These are phyloP conservation scores for Sonneratia alba DNA, from an alignment of 345 rosid species.

Conservation along the genomic window DNA sequence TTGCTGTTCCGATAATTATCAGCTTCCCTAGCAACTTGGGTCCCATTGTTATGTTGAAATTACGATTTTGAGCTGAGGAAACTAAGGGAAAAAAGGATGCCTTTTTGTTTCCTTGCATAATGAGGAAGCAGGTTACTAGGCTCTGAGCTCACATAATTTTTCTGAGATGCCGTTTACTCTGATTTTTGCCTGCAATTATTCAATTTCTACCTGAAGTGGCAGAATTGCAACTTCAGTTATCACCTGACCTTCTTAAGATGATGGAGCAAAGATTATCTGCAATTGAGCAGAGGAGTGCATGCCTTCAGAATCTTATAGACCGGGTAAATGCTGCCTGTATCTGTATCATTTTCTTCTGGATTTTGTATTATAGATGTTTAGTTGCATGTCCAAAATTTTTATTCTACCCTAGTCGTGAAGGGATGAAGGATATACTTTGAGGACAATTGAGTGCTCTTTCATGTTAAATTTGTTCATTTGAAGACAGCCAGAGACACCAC, in stretches of 20 bases:
- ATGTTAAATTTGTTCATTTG: conserved; percentile 18
- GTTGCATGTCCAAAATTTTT: background rate
- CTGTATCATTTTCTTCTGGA: background rate
- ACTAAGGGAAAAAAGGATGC: background rate
- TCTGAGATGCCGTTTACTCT: background rate
- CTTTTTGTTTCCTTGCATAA: background rate
- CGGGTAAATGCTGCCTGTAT: conserved; percentile 28
- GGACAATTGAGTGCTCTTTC: conserved; percentile 5
- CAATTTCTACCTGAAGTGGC: conserved; percentile 4
- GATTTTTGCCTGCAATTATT: background rate
- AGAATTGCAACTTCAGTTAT: conserved; percentile 50
- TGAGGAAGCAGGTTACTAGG: background rate
- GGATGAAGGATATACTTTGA: background rate
- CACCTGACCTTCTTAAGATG: conserved; percentile 60
- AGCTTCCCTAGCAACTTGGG: background rate
- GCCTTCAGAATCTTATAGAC: conserved; percentile 54
- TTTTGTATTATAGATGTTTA: background rate
- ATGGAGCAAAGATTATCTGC: conserved; percentile 70
- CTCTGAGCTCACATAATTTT: background rate
- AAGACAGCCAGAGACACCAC: conserved; percentile 91
- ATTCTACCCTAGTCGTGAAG: background rate
- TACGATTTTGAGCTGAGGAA: background rate
- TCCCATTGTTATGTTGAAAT: background rate
- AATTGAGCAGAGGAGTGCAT: conserved; percentile 49
- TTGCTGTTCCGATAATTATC: background rate